These are phyloP conservation scores for Perkinsela sp. DNA, from an alignment of 208 protist species.

Conservation along the genomic window DNA sequence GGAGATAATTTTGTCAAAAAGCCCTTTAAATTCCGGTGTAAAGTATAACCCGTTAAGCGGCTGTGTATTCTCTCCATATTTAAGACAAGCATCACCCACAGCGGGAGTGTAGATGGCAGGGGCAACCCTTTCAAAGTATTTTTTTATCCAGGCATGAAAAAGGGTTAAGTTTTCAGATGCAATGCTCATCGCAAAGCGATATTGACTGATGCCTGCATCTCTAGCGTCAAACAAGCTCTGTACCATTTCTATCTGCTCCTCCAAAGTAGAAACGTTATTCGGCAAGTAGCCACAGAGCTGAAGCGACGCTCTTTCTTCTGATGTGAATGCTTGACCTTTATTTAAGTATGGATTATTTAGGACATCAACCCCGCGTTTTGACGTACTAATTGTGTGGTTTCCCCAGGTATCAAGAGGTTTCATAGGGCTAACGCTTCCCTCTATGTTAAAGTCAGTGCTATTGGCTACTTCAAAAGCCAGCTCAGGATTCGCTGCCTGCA, in stretches of 20 bases:
- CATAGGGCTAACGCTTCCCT: not conserved
- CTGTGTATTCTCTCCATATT: conserved; percentile 45
- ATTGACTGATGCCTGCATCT: not conserved
- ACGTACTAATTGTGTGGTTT: not conserved
- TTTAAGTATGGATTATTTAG: not conserved
- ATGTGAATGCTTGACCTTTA: not conserved
- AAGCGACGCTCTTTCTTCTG: not conserved
- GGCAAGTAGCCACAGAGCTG: not conserved
- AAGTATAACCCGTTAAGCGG: conserved; percentile 66
- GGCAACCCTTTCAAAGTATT: conserved; percentile 26
- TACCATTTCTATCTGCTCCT: not conserved
- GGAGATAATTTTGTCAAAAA: conserved; percentile 35
- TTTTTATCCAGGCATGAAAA: conserved; percentile 33
- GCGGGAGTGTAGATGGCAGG: conserved; percentile 65
- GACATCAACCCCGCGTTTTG: not conserved
- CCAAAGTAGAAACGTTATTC: not conserved
- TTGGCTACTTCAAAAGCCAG: not conserved
- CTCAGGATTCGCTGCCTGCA: not conserved
- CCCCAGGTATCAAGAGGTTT: not conserved
- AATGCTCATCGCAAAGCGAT: not conserved
- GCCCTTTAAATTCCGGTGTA: conserved; percentile 25
- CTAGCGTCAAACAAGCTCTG: not conserved
- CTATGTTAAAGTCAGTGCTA: not conserved
- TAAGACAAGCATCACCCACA: conserved; percentile 66
- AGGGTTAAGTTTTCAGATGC: conserved; percentile 20